A percentile compares a stretch with the other conserved stretches of the same genome.
Conservation (phyloP, 805 yeast species). For the Debaryomyces maramus region DNA sequence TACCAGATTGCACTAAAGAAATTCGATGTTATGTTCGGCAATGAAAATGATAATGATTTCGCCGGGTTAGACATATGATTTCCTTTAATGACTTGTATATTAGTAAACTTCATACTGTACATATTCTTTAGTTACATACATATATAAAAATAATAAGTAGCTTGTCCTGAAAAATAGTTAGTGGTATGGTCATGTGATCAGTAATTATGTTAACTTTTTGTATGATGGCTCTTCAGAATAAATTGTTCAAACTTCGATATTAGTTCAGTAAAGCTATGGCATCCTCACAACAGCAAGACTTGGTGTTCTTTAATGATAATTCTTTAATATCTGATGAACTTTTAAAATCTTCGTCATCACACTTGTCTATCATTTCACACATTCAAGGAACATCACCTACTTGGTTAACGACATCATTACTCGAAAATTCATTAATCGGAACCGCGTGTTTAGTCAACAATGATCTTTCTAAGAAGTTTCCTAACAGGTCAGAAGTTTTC, state of each 20-base stretch:
- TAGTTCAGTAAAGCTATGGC: slow-evolving; percentile 3
- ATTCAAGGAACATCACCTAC: slow-evolving; percentile 56
- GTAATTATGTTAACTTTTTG: no score
- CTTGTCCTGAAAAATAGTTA: no score
- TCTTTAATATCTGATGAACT: slow-evolving; percentile 37
- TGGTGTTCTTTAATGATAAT: slow-evolving; percentile 52
- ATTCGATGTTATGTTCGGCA: no score
- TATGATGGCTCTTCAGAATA: no score
- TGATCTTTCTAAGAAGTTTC: slow-evolving; percentile 21
- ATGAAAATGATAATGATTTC: no score
- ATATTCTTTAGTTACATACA: no score
- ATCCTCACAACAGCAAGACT: slow-evolving; percentile 55
- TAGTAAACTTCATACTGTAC: no score
- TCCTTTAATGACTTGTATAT: no score
- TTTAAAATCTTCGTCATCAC: slow-evolving; percentile 15
- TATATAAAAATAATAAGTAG: no score
- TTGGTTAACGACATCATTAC: slow-evolving; percentile 59
- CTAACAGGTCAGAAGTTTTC: slow-evolving; percentile 28
- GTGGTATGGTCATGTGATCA: no score
- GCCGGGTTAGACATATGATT: no score
- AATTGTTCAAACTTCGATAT: not conserved
- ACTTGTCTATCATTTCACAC: slow-evolving; percentile 31
- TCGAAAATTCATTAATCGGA: slow-evolving; percentile 53
- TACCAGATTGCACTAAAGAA: slow-evolving; percentile 75
- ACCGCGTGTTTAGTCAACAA: slow-evolving; percentile 43